Conservation (phyloP, 306 rosid species). For the Mimosa bimucronata region DNA sequence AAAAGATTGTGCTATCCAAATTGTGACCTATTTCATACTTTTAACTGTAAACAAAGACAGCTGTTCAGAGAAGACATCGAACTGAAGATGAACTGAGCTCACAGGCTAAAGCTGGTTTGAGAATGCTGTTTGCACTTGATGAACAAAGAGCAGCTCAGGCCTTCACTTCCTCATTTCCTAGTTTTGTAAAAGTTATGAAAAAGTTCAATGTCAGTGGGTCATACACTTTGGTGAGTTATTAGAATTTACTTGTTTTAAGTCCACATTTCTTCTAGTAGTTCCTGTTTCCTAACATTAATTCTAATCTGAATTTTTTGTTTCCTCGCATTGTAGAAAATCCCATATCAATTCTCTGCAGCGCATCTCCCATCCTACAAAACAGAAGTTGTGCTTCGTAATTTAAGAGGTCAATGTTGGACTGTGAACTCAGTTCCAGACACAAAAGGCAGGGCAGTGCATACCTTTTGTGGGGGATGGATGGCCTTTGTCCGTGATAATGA, state of each 20-base stretch:
- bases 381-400: slow-evolving; percentile 74
- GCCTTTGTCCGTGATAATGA: slow-evolving; percentile 89
- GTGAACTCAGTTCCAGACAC: slow-evolving; percentile 93
- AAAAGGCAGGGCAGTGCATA: slow-evolving; percentile 74
- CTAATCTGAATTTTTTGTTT: slow-evolving; percentile 33
- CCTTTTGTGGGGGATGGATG: slow-evolving; percentile 97
- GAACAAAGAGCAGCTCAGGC: slow-evolving; percentile 80
- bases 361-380: slow-evolving; percentile 80
- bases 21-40: slow-evolving; percentile 35
- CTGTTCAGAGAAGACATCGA: slow-evolving; percentile 52
- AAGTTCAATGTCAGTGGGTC: slow-evolving; percentile 90
- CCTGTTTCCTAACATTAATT: slow-evolving; percentile 22
- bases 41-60: slow-evolving; percentile 57
- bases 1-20: slow-evolving; percentile 21
- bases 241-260: slow-evolving; percentile 22
- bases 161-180: slow-evolving; percentile 78
- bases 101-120: slow-evolving; percentile 66
- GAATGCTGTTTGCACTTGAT: slow-evolving; percentile 75
- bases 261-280: slow-evolving; percentile 2
- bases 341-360: slow-evolving; percentile 76
- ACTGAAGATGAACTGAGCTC: slow-evolving; percentile 65
- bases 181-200: slow-evolving; percentile 90
- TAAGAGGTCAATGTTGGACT: slow-evolving; percentile 75
- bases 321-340: slow-evolving; percentile 73
- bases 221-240: slow-evolving; percentile 75